A percentile compares a stretch with the other conserved stretches of the same genome.
phyloP scores from a whole-genome alignment of 495 filamentous ascomycete species.

The Glarea lozoyensis region DNA sequence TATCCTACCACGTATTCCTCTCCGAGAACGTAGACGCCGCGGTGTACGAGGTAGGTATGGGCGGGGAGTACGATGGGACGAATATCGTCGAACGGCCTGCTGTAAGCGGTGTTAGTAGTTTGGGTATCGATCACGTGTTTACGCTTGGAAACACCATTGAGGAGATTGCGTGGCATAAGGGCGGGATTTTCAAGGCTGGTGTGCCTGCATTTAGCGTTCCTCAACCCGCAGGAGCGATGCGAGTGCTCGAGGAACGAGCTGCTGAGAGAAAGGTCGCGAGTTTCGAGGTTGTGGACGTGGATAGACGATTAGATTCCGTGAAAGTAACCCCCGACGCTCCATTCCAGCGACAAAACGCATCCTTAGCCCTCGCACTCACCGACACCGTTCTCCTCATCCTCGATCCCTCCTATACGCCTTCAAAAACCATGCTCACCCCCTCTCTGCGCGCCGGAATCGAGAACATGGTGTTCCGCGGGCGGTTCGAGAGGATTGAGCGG shows the following conservation, averaged over 20 bases:
- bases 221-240: slow-evolving; percentile 55
- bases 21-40: slow-evolving; percentile 71
- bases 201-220: slow-evolving; percentile 64
- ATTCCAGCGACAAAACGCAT: slow-evolving; percentile 85
- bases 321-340: slow-evolving; percentile 66
- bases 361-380: slow-evolving; percentile 68
- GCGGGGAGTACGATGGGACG: slow-evolving; percentile 88
- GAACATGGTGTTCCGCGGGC: slow-evolving; percentile 64
- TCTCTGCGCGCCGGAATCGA: slow-evolving; percentile 71
- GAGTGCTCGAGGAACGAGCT: slow-evolving; percentile 65
- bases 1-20: slow-evolving; percentile 84
- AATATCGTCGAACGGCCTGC: slow-evolving; percentile 75
- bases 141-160: slow-evolving; percentile 78
- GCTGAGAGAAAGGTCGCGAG: slow-evolving; percentile 46
- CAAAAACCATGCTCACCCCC: slow-evolving; percentile 38
- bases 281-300: slow-evolving; percentile 50
- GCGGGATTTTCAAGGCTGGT: slow-evolving; percentile 75
- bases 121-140: slow-evolving; percentile 83
- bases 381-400: slow-evolving; percentile 46
- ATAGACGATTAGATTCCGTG: slow-evolving; percentile 44
- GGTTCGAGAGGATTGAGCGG: slow-evolving; percentile 71
- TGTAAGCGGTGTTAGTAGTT: slow-evolving; percentile 66
- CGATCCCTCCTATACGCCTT: slow-evolving; percentile 23
- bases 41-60: slow-evolving; percentile 88
- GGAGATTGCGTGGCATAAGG: slow-evolving; percentile 96